These are phyloP conservation scores for Globisporangium acanthophoron DNA, from an alignment of 352 stramenopile genomes.

Conservation along the genomic window DNA sequence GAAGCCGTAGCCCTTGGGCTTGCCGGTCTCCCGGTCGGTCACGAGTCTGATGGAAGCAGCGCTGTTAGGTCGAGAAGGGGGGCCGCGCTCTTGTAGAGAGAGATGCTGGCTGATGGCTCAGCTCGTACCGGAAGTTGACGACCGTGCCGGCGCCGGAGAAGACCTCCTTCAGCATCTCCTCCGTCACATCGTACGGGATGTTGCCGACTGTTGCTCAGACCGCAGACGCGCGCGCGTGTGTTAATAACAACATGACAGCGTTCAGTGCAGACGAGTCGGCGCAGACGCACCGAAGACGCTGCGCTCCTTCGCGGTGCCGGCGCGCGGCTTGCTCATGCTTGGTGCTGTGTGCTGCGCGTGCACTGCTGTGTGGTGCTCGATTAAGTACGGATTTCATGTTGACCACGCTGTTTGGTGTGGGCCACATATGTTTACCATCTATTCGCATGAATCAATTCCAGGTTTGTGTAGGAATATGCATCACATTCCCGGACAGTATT, in stretches of 20 bases:
- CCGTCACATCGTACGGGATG: slow-evolving; percentile 86
- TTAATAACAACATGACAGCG: background rate
- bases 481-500: background rate
- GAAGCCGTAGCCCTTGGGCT: slow-evolving; percentile 84
- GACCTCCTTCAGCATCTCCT: slow-evolving; percentile 84
- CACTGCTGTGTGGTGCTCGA: background rate
- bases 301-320: slow-evolving; percentile 71
- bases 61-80: background rate
- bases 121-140: slow-evolving; percentile 72
- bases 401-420: background rate
- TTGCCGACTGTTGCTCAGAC: slow-evolving; percentile 55
- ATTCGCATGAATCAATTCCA: background rate
- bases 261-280: no score
- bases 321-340: slow-evolving; percentile 33
- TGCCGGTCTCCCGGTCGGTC: slow-evolving; percentile 77
- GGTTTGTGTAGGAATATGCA: background rate
- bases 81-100: background rate
- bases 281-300: slow-evolving; percentile 68
- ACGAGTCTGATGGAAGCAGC: slow-evolving; percentile 40
- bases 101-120: background rate
- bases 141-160: slow-evolving; percentile 81
- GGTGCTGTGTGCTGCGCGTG: no score
- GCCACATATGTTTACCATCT: background rate
- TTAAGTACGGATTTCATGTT: background rate
- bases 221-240: background rate